Conservation (phyloP, 352 stramenopile species). For the Pythium coloratum region DNA sequence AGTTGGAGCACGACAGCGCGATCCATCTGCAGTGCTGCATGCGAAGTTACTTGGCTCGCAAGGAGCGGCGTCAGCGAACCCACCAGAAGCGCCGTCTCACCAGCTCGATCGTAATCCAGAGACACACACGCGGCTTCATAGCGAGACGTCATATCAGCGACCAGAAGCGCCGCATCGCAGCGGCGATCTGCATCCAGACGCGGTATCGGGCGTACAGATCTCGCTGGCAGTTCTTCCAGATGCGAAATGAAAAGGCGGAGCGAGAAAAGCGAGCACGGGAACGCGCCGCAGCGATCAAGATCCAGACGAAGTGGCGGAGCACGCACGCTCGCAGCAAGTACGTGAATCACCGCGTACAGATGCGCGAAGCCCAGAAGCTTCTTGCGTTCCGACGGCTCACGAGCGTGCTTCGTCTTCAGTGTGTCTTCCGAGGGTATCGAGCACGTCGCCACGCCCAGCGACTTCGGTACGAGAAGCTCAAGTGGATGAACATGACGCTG, state of each 20-base stretch:
- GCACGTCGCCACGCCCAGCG: conserved; percentile 48
- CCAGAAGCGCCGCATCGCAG: conserved; percentile 32
- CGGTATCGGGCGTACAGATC: conserved; percentile 43
- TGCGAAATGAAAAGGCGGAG: conserved; percentile 41
- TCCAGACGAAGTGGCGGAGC: conserved; percentile 58
- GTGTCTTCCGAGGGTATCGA: conserved; percentile 58
- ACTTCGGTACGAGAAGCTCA: conserved; percentile 63
- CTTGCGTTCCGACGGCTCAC: conserved; percentile 41
- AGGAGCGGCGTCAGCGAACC: conserved; percentile 38
- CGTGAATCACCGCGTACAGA: conserved; percentile 29
- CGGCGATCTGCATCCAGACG: conserved; percentile 61
- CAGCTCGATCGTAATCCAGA: conserved; percentile 50
- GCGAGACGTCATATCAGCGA: conserved; percentile 34
- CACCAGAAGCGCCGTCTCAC: conserved; percentile 15
- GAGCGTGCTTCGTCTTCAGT: conserved; percentile 60
- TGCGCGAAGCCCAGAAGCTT: conserved; percentile 36
- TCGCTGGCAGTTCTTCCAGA: conserved; percentile 36
- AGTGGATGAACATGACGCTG: conserved; percentile 60
- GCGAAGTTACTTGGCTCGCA: conserved; percentile 49
- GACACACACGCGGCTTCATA: conserved; percentile 48
- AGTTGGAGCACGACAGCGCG: conserved; percentile 56
- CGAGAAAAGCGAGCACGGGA: conserved; percentile 30
- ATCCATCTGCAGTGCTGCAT: conserved; percentile 56
- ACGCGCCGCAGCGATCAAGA: conserved; percentile 36
- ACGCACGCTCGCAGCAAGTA: conserved; percentile 34